Evolutionary conservation across 495 filamentous ascomycete genomes (phyloP).

Genomic region (Penicillium mononematosum): DNA sequence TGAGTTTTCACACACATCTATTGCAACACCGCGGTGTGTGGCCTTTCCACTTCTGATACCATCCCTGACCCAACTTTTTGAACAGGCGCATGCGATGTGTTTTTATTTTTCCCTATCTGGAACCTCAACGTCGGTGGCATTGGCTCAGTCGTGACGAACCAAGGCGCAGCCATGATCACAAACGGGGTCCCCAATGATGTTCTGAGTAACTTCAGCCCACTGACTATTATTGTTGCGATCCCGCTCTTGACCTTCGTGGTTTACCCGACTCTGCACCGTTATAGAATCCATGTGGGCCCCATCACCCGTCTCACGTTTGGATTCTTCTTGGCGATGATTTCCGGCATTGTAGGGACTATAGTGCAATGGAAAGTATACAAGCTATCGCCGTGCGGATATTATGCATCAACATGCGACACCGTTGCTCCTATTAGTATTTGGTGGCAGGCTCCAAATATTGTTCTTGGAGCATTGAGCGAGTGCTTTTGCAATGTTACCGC

Average conservation of each 20-base stretch:
- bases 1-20: too few species aligned
- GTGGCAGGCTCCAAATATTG: constrained; percentile 49
- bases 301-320: constrained; percentile 68
- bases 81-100: constrained; percentile 50
- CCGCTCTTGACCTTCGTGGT: constrained; percentile 62
- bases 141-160: constrained; percentile 45
- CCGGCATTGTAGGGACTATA: constrained; percentile 58
- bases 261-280: constrained; percentile 58
- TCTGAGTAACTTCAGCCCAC: constrained; percentile 66
- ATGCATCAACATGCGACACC: constrained; percentile 47
- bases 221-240: constrained; percentile 63
- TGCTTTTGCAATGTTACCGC: constrained; percentile 69
- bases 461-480: constrained; percentile 63
- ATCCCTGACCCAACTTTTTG: background rate
- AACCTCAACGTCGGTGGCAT: constrained; percentile 51
- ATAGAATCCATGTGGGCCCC: constrained; percentile 58
- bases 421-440: constrained; percentile 54
- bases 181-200: constrained; percentile 71
- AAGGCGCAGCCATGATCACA: constrained; percentile 62
- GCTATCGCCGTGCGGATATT: constrained; percentile 49
- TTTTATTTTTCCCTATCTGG: constrained; percentile 55
- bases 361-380: constrained; percentile 65
- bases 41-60: too few species aligned
- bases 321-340: constrained; percentile 55
- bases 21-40: too few species aligned